Base-by-base conservation (phyloP, 2,329 filamentous ascomycete genomes). In the Diaporthe australafricana region DNA sequence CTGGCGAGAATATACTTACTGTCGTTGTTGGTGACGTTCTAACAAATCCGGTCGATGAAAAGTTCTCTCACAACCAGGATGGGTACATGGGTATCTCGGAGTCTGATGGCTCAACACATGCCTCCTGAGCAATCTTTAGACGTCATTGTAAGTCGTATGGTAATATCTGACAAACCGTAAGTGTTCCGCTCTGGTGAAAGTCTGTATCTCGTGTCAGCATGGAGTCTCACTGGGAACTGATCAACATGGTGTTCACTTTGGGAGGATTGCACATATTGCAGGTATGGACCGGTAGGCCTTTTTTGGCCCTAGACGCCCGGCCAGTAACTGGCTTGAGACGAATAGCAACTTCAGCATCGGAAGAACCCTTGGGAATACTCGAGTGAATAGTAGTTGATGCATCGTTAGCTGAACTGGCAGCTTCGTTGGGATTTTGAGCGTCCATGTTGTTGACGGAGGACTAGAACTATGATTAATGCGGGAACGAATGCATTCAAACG, bases 131-230 rank as follows among this genome's bases (percentile, higher is more conserved):
- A 71, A 20, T 55, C 38, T 45, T 81, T 75, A 81, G 79, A 72
- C 60, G 71, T 68, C 25, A 38, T 72, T 50, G 42, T 75, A 71
- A 32, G 56, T 63, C 48, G 70, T 2, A 32, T 65, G 32, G 57
- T 72, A 11, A 16, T 30, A 7, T 42, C 27, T 25, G n/a, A 62
- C 78, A 78, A 75, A 90, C 88, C 88, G 87, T 50, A 91, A 80
- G 79, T 91, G 89, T 76, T 91, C 89, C 30, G 89, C 89, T 76
- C 89, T 83, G 16, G 89, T 90, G 74, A 91, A 91, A 2, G 86
- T 90, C 89, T 91, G 57, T 38, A 79, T 76, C 70, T 74, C 20
- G 3, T 11, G 25, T 55, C 35, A 73, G 17, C 45, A 20, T 38
- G 20, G 8, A 32, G 5, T 20, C 7, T 17, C 38, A 4, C 25